Evolutionary conservation across 192 early-diverging fungal genomes (phyloP).

Genomic region (Coemansia sp.): DNA sequence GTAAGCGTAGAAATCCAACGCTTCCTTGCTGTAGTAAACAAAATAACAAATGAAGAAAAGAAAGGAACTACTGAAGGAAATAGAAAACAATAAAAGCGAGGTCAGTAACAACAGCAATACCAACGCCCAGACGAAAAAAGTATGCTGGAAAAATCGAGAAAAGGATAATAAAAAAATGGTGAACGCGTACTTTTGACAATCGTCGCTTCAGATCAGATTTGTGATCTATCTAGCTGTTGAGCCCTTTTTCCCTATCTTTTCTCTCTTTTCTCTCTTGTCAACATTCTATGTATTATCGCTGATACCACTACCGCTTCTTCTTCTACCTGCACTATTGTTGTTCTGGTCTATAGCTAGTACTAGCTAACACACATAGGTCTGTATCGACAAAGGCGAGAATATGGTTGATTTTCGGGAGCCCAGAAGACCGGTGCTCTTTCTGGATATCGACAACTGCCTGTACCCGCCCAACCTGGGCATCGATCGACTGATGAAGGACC

Average conservation of each 20-base stretch:
- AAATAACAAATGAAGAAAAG: constrained; percentile 2
- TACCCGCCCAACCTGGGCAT: constrained; percentile 62
- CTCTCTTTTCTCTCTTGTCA: too few species aligned
- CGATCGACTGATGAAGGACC: constrained; percentile 56
- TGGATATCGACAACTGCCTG: constrained; percentile 82
- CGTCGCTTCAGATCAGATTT: neutral
- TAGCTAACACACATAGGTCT: neutral
- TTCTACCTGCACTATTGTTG: neutral
- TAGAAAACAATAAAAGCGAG: neutral
- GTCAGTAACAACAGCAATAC: too few species aligned
- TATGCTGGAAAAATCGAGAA: neutral
- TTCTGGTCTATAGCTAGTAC: neutral
- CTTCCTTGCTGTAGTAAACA: neutral
- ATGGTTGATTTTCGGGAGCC: constrained; percentile 10
- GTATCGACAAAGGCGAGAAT: neutral
- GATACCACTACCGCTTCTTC: neutral
- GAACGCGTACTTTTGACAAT: neutral
- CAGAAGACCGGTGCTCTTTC: constrained; percentile 62
- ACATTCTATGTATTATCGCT: neutral
- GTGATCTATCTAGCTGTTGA: too few species aligned
- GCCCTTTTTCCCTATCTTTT: too few species aligned
- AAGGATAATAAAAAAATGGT: neutral
- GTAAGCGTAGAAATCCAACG: neutral
- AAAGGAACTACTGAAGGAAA: neutral
- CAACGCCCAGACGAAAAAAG: neutral